Evolutionary conservation across 228 moss, liverwort and hornwort genomes (phyloP).

Genomic region (Sphagnum fallax): DNA sequence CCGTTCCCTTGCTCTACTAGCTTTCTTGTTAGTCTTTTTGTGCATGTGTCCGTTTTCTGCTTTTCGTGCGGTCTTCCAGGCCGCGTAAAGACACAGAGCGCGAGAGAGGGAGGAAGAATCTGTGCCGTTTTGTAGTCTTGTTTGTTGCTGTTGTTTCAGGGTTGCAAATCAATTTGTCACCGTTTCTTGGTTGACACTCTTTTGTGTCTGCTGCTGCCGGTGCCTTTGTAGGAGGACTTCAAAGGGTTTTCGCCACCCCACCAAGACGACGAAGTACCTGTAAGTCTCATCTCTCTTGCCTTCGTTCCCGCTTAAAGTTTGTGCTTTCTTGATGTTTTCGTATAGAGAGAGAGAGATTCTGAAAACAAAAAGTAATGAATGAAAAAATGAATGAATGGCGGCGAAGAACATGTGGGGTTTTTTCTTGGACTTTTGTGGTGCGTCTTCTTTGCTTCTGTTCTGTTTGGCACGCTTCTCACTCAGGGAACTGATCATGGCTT

Average conservation of each 20-base stretch:
- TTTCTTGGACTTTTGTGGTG: neutral
- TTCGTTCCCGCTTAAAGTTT: neutral
- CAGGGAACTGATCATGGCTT: no score
- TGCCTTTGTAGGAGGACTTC: neutral
- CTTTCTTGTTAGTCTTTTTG: neutral
- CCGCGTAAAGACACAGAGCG: no score
- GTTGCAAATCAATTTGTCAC: neutral
- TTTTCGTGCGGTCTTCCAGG: no score
- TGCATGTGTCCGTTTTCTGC: neutral
- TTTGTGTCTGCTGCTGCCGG: neutral
- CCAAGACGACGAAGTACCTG: slow-evolving; percentile 58
- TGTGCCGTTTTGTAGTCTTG: no score
- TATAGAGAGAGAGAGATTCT: no score
- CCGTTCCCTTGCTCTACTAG: neutral
- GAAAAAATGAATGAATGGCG: neutral
- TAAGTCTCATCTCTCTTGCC: slow-evolving; percentile 5
- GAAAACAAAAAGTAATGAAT: no score
- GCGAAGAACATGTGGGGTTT: no score
- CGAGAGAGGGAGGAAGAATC: no score
- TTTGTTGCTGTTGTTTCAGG: neutral
- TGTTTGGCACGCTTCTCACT: no score
- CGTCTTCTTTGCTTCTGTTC: no score
- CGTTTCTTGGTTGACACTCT: neutral
- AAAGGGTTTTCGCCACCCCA: slow-evolving; percentile 9
- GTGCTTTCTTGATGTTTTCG: neutral